Base-by-base conservation (phyloP, 805 yeast genomes). In the Metschnikowia borealis region DNA sequence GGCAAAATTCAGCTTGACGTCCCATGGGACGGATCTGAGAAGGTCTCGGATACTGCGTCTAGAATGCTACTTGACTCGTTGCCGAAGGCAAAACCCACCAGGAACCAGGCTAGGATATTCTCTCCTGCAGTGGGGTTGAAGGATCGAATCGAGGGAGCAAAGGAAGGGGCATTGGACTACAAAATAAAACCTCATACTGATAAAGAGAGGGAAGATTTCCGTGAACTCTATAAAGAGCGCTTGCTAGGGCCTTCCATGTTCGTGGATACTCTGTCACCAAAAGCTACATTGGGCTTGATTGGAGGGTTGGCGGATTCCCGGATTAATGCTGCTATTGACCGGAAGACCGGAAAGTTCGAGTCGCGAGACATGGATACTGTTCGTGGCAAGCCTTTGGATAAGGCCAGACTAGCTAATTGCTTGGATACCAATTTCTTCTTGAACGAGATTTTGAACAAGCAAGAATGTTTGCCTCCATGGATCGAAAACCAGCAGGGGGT, bases 381-480 rank as follows among this genome's bases (percentile, higher is more conserved):
- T 3, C 57, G 96, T 51, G 96, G 96, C 0, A 75, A 79, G 57
- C 83, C 84, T 3, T 60, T 85, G 14, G 47, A 64, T 67, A n/a
- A 70, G 67, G 56, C 80, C 70, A 63, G 85, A 81, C 42, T 85
- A 74, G 65, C 72, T 77, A 50, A 94, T 81, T 64, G 78, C 78
- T 52, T 87, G 82, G 48, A 95, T 53, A 55, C 73, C 5, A 67
- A 85, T 58, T 88, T 83, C 63, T 88, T 89, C 62, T 66, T 90
- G 69, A 90, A 90, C 66, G 82, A 87, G 54, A 84, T 90, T 41
- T 67, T 90, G 50, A 80, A 77, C 54, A 78, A 80, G 39, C 96
- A 90, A 64, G 90, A 88, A 44, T 83, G 88, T 0, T 70, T 83
- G 10, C 96, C 96, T 0, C 96, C 96, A 0, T 90, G 97, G 97